Conservation (phyloP, 495 filamentous ascomycete species). For the Penicillium tannophilum region DNA sequence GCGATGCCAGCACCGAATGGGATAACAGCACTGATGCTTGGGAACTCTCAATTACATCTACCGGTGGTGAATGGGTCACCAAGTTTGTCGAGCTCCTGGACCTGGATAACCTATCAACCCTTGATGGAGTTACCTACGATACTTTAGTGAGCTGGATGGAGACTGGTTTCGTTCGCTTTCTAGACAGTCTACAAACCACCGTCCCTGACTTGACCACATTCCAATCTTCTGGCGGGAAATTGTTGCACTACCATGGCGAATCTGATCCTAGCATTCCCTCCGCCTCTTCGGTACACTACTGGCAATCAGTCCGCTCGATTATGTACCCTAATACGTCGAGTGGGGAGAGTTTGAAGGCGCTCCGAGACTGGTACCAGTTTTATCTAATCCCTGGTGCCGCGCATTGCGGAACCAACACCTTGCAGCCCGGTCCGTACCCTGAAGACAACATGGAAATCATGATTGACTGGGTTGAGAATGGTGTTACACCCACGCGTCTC, state of each 20-base stretch:
- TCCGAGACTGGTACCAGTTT: slow-evolving; percentile 54
- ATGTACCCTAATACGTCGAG: slow-evolving; percentile 47
- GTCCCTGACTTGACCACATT: slow-evolving; percentile 49
- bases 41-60: slow-evolving; percentile 27
- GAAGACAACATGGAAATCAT: slow-evolving; percentile 43
- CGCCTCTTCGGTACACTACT: slow-evolving; percentile 51
- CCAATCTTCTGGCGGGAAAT: slow-evolving; percentile 21
- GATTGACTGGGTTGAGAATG: slow-evolving; percentile 58
- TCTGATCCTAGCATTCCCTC: slow-evolving; percentile 51
- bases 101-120: slow-evolving; percentile 28
- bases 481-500: slow-evolving; percentile 41
- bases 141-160: slow-evolving; percentile 51
- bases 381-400: slow-evolving; percentile 54
- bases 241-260: slow-evolving; percentile 56
- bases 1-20: slow-evolving; percentile 7
- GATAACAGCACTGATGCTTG: slow-evolving; percentile 22
- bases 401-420: slow-evolving; percentile 22
- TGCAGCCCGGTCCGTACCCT: slow-evolving; percentile 42
- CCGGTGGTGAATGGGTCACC: slow-evolving; percentile 30
- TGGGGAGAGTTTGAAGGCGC: slow-evolving; percentile 33
- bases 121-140: slow-evolving; percentile 51
- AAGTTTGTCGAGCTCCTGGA: slow-evolving; percentile 30
- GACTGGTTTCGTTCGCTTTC: slow-evolving; percentile 28
- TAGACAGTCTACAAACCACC: slow-evolving; percentile 34
- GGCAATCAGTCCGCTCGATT: slow-evolving; percentile 49